Evolutionary conservation across 129 eudicot species (phyloP).

Genomic region (Artemisia tridentata): DNA sequence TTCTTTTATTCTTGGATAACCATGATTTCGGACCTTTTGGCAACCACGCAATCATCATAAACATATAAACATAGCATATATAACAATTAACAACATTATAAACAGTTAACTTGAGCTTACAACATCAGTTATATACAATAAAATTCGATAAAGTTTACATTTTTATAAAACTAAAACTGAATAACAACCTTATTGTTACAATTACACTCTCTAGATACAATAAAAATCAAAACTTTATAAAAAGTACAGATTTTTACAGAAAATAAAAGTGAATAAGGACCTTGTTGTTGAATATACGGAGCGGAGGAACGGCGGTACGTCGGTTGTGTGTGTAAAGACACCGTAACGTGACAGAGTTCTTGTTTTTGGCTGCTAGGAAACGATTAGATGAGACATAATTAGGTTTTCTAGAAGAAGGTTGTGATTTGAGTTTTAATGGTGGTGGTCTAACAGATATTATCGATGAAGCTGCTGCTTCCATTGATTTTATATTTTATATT

Average conservation of each 20-base stretch:
- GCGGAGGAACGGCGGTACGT: slow-evolving; percentile 21
- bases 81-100: too few relatives aligned
- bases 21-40: too few relatives aligned
- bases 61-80: too few relatives aligned
- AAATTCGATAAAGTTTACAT: too few relatives aligned
- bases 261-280: slow-evolving; percentile 11
- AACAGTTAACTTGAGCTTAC: too few relatives aligned
- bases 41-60: too few relatives aligned
- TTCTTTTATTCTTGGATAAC: too few relatives aligned
- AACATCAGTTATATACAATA: too few relatives aligned
- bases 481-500: not conserved
- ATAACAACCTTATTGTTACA: not conserved
- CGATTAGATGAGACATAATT: slow-evolving; percentile 13
- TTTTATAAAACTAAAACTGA: slow-evolving; percentile 1
- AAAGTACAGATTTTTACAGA: not conserved
- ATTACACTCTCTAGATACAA: too few relatives aligned
- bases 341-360: slow-evolving; percentile 33
- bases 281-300: slow-evolving; percentile 27
- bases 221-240: too few relatives aligned
- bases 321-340: slow-evolving; percentile 1
- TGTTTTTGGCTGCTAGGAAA: slow-evolving; percentile 11
- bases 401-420: slow-evolving; percentile 12
- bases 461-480: slow-evolving; percentile 31
- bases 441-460: slow-evolving; percentile 12
- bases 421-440: slow-evolving; percentile 24